phyloP scores from a whole-genome alignment of 1,139 yeast genomes.

The Arxiozyma heterogenica region DNA sequence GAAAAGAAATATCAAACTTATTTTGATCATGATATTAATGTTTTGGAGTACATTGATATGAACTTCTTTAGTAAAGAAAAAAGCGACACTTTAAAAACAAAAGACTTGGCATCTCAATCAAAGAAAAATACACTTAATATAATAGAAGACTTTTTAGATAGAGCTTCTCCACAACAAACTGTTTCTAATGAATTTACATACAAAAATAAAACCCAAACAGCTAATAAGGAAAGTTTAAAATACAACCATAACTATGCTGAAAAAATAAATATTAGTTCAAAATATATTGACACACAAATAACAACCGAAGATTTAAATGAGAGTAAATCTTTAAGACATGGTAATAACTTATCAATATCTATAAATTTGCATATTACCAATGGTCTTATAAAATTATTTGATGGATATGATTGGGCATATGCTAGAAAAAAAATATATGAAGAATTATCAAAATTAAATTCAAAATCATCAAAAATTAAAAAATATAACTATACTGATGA shows the following conservation, averaged over 20 bases:
- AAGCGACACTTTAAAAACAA: not conserved
- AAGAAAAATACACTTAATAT: conserved; percentile 6
- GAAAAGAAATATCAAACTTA: conserved; percentile 45
- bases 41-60: conserved; percentile 43
- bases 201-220: not conserved
- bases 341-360: conserved; percentile 2
- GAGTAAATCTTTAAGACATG: conserved; percentile 2
- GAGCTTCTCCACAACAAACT: not conserved
- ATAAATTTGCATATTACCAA: conserved; percentile 8
- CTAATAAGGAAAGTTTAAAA: not conserved
- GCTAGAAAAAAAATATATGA: conserved; percentile 59
- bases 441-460: conserved; percentile 37
- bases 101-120: not conserved
- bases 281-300: conserved; percentile 10
- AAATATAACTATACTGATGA: not conserved
- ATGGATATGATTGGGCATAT: conserved; percentile 89
- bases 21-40: conserved; percentile 34
- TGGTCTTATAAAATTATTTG: conserved; percentile 49
- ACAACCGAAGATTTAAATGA: conserved; percentile 1
- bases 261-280: conserved; percentile 6
- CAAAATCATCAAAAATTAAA: not conserved
- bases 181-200: not conserved
- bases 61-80: conserved; percentile 16
- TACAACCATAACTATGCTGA: not conserved
- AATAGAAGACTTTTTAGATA: conserved; percentile 16